Evolutionary conservation across 164 flowering plant species (phyloP), one percentile per base, ranked within the genome.

Genomic region (Chloranthus sessilifolius): DNA sequence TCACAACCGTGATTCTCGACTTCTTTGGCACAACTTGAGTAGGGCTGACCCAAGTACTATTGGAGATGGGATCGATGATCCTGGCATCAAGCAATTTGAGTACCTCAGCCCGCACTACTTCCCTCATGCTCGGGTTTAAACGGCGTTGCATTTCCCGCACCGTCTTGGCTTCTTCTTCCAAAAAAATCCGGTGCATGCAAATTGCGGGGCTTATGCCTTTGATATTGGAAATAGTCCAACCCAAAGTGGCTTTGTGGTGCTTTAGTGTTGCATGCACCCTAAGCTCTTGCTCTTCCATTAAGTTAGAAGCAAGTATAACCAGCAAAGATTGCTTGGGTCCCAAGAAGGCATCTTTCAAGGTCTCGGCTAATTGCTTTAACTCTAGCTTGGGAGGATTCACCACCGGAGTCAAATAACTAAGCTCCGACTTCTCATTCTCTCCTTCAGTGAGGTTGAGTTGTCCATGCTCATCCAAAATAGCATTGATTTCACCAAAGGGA

Each of bases 221-320:
- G 5, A 37, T 37, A 15, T 37, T 5, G 0, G 41, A n/a, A n/a
- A n/a, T n/a, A n/a, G n/a, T n/a, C n/a, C n/a, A n/a, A n/a, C n/a
- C n/a, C n/a, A n/a, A n/a, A n/a, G n/a, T n/a, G n/a, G n/a, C n/a
- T n/a, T n/a, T n/a, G n/a, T n/a, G n/a, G n/a, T n/a, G n/a, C n/a
- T n/a, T n/a, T n/a, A n/a, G n/a, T n/a, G n/a, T n/a, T n/a, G n/a
- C n/a, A n/a, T n/a, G n/a, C n/a, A 59, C 27, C 60, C 53, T 0
- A 53, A 2, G 1, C 30, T 7, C 1, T 59, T 63, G 17, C 59
- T 39, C 4, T 56, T 66, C 66, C 66, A 15, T 52, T n/a, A n/a
- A n/a, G n/a, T n/a, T n/a, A n/a, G n/a, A n/a, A n/a, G n/a, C n/a
- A n/a, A n/a, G n/a, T n/a, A 50, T 12, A 46, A 52, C 9, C 62